Base-by-base conservation (phyloP, 75 land plant genomes). In the Selaginella moellendorffii region DNA sequence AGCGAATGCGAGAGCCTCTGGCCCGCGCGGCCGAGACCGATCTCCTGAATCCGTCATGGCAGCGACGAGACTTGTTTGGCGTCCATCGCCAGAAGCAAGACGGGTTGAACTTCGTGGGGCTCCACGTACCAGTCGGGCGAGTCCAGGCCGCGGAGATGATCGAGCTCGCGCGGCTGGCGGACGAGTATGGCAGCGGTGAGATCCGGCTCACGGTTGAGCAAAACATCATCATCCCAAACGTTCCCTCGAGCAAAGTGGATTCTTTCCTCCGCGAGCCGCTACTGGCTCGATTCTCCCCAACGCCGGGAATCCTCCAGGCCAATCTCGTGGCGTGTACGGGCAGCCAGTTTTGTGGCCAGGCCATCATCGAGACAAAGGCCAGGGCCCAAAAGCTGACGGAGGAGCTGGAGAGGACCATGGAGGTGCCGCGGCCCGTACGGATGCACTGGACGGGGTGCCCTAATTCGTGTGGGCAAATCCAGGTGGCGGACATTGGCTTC, bases 351-450 rank as follows among this genome's bases (percentile, higher is more conserved):
- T 56, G 59, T 24, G 59, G 59, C 9, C 59, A 56, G 24, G 25
- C 59, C 5, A 56, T 56, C 24, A 56, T 56, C n/a, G 59, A 56
- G 59, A 56, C 59, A 19, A 56, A 56, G 24, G 59, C 59, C 5
- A 56, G 59, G 24, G 59, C n/a, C 8, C 59, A 56, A 19, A 56
- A 21, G 59, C 19, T 56, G 5, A 56, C 59, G 25, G 24, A 56
- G 9, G 59, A 56, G 24, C 24, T 56, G 21, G 59, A 56, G 25
- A 56, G 59, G n/a, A 56, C 59, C 24, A 56, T 56, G 59, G 59
- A 56, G 25, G 24, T 19, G n/a, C 21, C 59, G 19, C 5, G n/a
- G 21, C 21, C 59, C 59, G 5, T 21, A 21, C 2, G 24, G n/a
- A 56, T 56, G 24, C 21, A 56, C 21, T 56, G 59, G 59, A 56